Percentiles rank a stretch among this genome's conserved stretches.
Evolutionary conservation across 352 stramenopile species (phyloP).

Genomic region (Phytophthora nicotianae): DNA sequence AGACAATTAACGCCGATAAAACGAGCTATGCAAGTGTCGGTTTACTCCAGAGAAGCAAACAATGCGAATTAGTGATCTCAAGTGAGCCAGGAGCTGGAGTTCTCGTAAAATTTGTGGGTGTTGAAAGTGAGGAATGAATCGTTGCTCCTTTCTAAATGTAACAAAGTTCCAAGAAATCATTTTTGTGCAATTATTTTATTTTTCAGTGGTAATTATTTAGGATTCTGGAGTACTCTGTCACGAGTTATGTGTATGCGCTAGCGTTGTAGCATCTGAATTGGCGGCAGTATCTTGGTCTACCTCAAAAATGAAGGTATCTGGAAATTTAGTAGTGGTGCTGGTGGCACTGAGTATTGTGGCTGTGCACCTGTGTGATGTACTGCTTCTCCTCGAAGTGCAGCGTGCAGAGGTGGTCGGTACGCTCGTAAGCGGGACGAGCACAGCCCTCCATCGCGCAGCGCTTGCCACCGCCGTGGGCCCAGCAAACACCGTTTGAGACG

Average conservation of each 20-base stretch:
- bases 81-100: constrained; percentile 9
- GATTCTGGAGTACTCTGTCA: constrained; percentile 24
- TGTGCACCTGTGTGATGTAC: constrained; percentile 32
- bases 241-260: constrained; percentile 23
- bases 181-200: constrained; percentile 19
- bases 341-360: constrained; percentile 26
- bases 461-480: constrained; percentile 85
- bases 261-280: constrained; percentile 28
- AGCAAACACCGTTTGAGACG: constrained; percentile 66
- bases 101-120: constrained; percentile 24
- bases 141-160: constrained; percentile 14
- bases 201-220: constrained; percentile 11
- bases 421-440: constrained; percentile 56
- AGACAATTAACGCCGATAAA: constrained; percentile 1
- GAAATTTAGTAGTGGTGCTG: constrained; percentile 30
- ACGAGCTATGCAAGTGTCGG: constrained; percentile 5
- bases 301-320: constrained; percentile 25
- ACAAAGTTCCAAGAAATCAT: constrained; percentile 25
- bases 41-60: constrained; percentile 31
- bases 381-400: constrained; percentile 58
- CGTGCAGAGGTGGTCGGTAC: constrained; percentile 57
- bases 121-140: constrained; percentile 14
- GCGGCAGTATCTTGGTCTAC: constrained; percentile 18
- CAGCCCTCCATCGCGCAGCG: constrained; percentile 76
- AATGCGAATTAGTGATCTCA: constrained; percentile 18